Percentiles rank a stretch among this genome's conserved stretches.
phyloP scores from a whole-genome alignment of 768 basidiomycete genomes.

The Kwoniella bestiolae region DNA sequence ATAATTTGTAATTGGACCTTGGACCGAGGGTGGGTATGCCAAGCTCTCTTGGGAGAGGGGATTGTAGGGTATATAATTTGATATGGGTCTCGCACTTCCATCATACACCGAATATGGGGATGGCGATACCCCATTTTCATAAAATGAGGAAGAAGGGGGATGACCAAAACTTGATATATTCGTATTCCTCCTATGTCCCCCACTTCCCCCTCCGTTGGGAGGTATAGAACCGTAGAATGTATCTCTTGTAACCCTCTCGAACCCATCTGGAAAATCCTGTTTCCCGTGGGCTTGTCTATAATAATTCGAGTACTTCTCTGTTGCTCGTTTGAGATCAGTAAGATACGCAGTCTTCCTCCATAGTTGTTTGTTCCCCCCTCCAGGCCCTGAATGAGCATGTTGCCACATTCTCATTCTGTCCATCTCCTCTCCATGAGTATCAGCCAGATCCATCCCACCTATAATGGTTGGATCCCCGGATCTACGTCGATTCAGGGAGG shows the following conservation, averaged over 20 bases:
- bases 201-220: background rate
- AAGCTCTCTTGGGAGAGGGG: background rate
- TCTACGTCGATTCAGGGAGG: background rate
- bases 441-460: background rate
- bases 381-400: too few relatives aligned
- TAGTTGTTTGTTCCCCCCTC: background rate
- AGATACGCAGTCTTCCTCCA: constrained; percentile 22
- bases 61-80: constrained; percentile 4
- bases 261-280: background rate
- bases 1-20: background rate
- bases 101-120: background rate
- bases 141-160: background rate
- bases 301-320: background rate
- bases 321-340: constrained; percentile 5
- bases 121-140: background rate
- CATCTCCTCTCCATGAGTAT: background rate
- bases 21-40: background rate
- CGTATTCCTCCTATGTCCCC: background rate
- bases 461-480: background rate
- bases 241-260: background rate
- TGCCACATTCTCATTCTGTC: background rate
- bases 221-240: background rate
- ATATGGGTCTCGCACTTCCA: background rate
- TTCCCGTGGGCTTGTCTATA: background rate
- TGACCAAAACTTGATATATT: background rate